Base-by-base conservation (phyloP, 148 eudicot genomes). In the Nyssa sinensis region DNA sequence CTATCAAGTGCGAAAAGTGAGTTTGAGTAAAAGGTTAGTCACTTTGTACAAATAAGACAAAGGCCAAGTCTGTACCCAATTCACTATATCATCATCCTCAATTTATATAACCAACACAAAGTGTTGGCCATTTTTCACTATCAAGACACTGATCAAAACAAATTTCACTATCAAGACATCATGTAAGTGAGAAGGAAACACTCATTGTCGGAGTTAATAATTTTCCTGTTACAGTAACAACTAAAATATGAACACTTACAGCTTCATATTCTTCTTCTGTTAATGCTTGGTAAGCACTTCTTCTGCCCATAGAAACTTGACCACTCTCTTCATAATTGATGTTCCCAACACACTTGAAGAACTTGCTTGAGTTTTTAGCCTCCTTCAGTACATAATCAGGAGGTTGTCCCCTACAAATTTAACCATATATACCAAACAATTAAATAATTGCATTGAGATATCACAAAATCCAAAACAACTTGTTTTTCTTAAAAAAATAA, bases 351-450 rank as follows among this genome's bases (percentile, higher is more conserved):
- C 81, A 84, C 77, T 95, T 95, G 85, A 95, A 95, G 80, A 92
- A 95, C 84, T 91, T 95, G 85, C 86, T 87, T 7, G 97, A 88
- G 73, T 85, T 89, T 79, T 95, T 95, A 67, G 96, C 91, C 74
- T 88, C 92, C 77, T 84, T 86, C 25, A 95, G 84, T 64, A 95
- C 83, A 88, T 91, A 84, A 84, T 95, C 99, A 74, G 99, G 97
- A 67, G 97, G 99, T 85, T 89, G 99, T 64, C 85, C 97, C 82
- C 99, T 95, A 69, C 83, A 88, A 64, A 76, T 57, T 58, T 62
- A 81, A 77, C 78, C 35, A 78, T 37, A 30, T 29, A 55, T n/a
- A 55, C 7, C 24, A 65, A 69, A 66, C 70, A 79, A 39, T 67
- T 35, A 74, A 55, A 66, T 62, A 63, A 74, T 58, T 67, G 32